These are phyloP conservation scores for Apiotrichum sp. DNA, from an alignment of 1,284 basidiomycete species.

Conservation along the genomic window DNA sequence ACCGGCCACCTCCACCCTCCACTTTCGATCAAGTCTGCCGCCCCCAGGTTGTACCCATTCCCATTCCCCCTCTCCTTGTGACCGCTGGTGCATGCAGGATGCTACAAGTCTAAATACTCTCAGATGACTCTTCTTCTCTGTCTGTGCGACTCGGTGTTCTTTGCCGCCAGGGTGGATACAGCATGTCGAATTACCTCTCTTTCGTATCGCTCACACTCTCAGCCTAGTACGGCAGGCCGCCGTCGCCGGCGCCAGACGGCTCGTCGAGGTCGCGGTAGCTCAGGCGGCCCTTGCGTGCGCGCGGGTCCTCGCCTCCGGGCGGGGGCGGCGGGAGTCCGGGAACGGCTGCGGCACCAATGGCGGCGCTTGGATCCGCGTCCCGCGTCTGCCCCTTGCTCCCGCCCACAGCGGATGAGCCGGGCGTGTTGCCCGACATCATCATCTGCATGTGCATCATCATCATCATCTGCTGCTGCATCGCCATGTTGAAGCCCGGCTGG, in stretches of 20 bases:
- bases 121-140: too few relatives aligned
- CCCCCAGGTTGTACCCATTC: too few relatives aligned
- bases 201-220: background rate
- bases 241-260: slow-evolving; percentile 33
- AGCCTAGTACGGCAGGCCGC: slow-evolving; percentile 40
- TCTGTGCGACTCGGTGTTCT: too few relatives aligned
- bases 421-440: slow-evolving; percentile 32
- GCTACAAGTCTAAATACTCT: too few relatives aligned
- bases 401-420: background rate
- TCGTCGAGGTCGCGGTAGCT: slow-evolving; percentile 45
- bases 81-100: too few relatives aligned
- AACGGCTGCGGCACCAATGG: background rate
- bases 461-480: slow-evolving; percentile 47
- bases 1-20: too few relatives aligned
- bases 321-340: slow-evolving; percentile 23
- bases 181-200: too few relatives aligned
- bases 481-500: slow-evolving; percentile 26
- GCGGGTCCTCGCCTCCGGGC: slow-evolving; percentile 41
- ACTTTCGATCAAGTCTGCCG: too few relatives aligned
- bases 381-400: slow-evolving; percentile 45
- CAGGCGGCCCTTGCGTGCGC: slow-evolving; percentile 39
- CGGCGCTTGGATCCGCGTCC: background rate
- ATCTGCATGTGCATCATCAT: slow-evolving; percentile 48
- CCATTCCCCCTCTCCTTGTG: too few relatives aligned
- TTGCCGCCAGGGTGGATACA: too few relatives aligned